Conservation (phyloP, 2,329 filamentous ascomycete genomes). For the Colletotrichum plurivorum region DNA sequence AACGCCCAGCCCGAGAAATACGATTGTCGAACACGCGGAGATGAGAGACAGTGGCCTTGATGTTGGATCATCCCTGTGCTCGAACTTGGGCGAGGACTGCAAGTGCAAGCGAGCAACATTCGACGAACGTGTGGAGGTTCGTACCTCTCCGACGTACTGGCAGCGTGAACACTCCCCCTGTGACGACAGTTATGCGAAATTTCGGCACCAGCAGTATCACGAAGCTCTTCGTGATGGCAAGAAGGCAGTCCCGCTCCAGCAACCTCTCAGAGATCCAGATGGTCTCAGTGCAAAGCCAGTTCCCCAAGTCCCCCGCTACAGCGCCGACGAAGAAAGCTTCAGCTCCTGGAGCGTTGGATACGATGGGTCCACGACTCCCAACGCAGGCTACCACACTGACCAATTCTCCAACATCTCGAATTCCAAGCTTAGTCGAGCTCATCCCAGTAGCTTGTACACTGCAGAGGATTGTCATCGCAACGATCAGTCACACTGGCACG, state of each 20-base stretch:
- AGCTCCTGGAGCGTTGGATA: conserved; percentile 31
- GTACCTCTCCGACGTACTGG: conserved; percentile 38
- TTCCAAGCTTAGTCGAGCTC: not conserved
- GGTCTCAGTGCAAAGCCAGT: conserved; percentile 18
- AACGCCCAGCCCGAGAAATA: not conserved
- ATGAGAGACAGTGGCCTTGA: conserved; percentile 8
- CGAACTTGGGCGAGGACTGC: not conserved
- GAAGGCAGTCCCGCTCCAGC: conserved; percentile 30
- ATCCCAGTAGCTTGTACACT: conserved; percentile 2
- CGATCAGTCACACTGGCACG: not conserved
- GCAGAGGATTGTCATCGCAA: not conserved
- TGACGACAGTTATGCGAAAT: conserved; percentile 27
- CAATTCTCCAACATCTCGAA: not conserved
- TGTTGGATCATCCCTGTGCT: conserved; percentile 7
- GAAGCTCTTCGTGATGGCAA: conserved; percentile 31
- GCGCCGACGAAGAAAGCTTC: conserved; percentile 33
- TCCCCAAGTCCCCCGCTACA: not conserved
- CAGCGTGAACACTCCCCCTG: conserved; percentile 30
- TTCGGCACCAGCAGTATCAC: conserved; percentile 30
- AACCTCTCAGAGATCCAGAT: conserved; percentile 32
- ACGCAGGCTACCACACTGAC: not conserved
- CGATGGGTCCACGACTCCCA: not conserved
- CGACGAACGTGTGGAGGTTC: conserved; percentile 35
- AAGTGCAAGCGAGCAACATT: conserved; percentile 29
- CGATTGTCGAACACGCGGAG: not conserved